phyloP scores from a whole-genome alignment of 2,329 filamentous ascomycete species.

The Botrytis medusae region DNA sequence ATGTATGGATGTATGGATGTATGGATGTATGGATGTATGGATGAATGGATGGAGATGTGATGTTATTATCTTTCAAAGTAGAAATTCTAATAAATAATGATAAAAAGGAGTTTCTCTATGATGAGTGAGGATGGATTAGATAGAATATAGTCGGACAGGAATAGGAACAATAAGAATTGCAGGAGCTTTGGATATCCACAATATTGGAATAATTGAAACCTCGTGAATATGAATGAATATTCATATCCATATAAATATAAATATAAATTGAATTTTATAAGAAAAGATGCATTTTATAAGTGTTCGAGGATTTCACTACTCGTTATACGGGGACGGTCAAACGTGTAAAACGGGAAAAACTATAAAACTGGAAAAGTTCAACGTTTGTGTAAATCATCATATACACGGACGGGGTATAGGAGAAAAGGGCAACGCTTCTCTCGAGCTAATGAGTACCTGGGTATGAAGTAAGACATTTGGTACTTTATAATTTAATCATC shows the following conservation, averaged over 20 bases:
- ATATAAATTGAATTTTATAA: background rate
- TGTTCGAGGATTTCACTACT: background rate
- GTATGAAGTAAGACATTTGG: background rate
- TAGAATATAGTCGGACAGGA: background rate
- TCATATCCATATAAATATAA: background rate
- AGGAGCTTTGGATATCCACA: slow-evolving; percentile 11
- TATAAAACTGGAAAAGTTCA: background rate
- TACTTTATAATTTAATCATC: background rate
- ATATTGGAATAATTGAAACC: background rate
- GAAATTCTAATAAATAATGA: background rate
- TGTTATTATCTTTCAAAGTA: background rate
- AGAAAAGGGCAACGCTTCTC: background rate
- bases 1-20: background rate
- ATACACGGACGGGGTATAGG: background rate
- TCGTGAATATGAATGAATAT: background rate
- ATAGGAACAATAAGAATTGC: background rate
- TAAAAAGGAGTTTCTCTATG: background rate
- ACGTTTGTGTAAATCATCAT: background rate
- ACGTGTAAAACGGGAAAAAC: background rate
- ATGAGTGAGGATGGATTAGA: background rate
- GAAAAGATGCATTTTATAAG: background rate
- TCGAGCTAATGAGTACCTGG: background rate
- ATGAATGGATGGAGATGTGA: background rate
- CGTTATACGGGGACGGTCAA: background rate
- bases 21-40: background rate